These are phyloP conservation scores for Chlorella sp. DNA, from an alignment of 139 green algal species.

Conservation along the genomic window DNA sequence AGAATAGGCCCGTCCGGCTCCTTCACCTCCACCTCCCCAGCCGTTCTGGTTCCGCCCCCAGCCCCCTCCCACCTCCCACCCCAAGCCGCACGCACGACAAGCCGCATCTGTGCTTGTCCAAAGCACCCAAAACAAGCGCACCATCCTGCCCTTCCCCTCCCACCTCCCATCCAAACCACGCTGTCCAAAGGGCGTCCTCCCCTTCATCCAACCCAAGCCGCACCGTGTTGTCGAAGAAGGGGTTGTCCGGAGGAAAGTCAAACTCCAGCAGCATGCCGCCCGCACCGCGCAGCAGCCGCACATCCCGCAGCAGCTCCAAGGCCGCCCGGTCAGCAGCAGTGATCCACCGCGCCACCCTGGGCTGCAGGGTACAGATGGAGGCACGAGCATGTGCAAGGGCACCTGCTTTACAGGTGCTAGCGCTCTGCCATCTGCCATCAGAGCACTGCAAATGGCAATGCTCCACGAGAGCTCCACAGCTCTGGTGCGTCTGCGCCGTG, in stretches of 20 bases:
- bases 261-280: constrained; percentile 28
- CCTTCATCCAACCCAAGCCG: background rate
- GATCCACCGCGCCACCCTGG: background rate
- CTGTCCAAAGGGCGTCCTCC: too few relatives aligned
- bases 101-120: too few relatives aligned
- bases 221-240: constrained; percentile 29
- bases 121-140: background rate
- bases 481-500: too few relatives aligned
- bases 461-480: too few relatives aligned
- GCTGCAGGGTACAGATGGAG: too few relatives aligned
- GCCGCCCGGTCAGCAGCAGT: background rate
- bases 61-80: background rate
- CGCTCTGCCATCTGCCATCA: too few relatives aligned
- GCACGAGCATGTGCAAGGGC: too few relatives aligned
- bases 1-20: too few relatives aligned
- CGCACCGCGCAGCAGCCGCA: constrained; percentile 18
- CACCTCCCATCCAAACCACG: background rate
- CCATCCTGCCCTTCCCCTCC: background rate
- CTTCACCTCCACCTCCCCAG: background rate
- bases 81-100: background rate
- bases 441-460: too few relatives aligned
- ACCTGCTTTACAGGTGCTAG: too few relatives aligned
- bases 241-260: constrained; percentile 22
- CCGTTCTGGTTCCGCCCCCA: background rate
- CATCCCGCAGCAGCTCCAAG: constrained; percentile 4